Evolutionary conservation across 257 asterid species (phyloP).

Genomic region (Plectranthus barbatus): DNA sequence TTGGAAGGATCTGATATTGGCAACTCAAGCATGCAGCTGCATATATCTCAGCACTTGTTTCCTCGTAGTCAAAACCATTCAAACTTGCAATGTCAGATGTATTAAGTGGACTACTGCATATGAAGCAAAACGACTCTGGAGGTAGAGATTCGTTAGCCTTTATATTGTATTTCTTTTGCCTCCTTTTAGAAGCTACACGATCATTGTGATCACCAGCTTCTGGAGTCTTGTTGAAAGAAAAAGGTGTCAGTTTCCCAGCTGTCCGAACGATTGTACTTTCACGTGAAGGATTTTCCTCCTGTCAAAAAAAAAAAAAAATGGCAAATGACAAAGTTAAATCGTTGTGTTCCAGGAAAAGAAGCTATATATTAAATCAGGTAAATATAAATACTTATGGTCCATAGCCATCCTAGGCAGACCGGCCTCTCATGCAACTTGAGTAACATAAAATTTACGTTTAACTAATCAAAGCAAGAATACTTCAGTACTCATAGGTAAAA

Average conservation of each 20-base stretch:
- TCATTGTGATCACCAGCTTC: conserved; percentile 39
- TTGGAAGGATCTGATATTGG: conserved; percentile 82
- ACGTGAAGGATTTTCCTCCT: conserved; percentile 93
- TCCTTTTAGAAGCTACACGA: conserved; percentile 54
- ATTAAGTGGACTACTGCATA: conserved; percentile 80
- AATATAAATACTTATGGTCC: not conserved
- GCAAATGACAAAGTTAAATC: not conserved
- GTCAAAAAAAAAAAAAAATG: conserved; percentile 14
- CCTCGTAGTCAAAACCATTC: conserved; percentile 20
- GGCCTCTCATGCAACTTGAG: not conserved
- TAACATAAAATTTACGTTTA: too few relatives aligned
- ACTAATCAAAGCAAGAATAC: not conserved
- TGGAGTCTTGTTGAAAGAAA: conserved; percentile 64
- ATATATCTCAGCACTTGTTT: conserved; percentile 19
- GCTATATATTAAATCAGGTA: not conserved
- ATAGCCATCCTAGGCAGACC: not conserved
- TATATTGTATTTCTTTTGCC: conserved; percentile 81
- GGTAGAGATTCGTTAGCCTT: conserved; percentile 53
- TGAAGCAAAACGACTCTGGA: conserved; percentile 58
- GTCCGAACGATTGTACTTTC: conserved; percentile 92
- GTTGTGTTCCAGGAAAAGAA: not conserved
- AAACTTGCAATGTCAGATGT: conserved; percentile 20
- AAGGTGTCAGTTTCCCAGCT: conserved; percentile 90
- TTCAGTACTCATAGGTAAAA: not conserved
- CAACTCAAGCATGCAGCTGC: conserved; percentile 59